phyloP scores from a whole-genome alignment of 768 basidiomycete genomes.

The Mycena polygramma region DNA sequence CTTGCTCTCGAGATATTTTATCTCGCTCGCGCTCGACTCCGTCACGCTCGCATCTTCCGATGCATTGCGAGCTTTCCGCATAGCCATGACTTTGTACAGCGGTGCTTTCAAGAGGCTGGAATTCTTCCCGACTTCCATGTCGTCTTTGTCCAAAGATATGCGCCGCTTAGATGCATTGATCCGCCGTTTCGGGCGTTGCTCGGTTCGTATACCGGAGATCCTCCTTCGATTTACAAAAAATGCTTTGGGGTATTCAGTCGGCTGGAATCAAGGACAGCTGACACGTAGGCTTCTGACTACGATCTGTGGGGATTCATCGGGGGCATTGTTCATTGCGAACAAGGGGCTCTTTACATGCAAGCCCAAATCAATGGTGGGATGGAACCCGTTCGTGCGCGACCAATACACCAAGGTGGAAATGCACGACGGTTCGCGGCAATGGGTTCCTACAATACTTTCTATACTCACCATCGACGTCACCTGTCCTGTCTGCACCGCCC shows the following conservation, averaged over 20 bases:
- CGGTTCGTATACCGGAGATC: slow-evolving; percentile 2
- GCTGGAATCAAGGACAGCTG: neutral
- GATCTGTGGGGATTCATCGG: slow-evolving; percentile 17
- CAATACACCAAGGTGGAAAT: slow-evolving; percentile 7
- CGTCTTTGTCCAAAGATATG: neutral
- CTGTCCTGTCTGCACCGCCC: slow-evolving; percentile 9
- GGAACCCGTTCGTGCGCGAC: slow-evolving; percentile 24
- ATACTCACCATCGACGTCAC: slow-evolving; percentile 5
- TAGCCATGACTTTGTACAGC: slow-evolving; percentile 17
- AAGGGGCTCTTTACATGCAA: slow-evolving; percentile 25
- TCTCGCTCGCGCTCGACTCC: neutral
- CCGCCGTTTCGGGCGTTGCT: neutral
- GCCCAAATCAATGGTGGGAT: slow-evolving; percentile 6
- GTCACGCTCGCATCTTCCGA: slow-evolving; percentile 17
- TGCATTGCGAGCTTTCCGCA: slow-evolving; percentile 27
- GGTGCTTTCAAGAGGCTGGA: neutral
- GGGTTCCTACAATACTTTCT: slow-evolving; percentile 27
- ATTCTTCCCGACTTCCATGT: neutral
- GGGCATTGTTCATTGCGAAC: slow-evolving; percentile 8
- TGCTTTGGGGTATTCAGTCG: slow-evolving; percentile 9
- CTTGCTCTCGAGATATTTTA: slow-evolving; percentile 15
- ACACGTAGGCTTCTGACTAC: neutral
- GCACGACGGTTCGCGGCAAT: slow-evolving; percentile 31
- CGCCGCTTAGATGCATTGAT: slow-evolving; percentile 21
- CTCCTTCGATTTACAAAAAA: slow-evolving; percentile 13